Conservation (phyloP, 805 yeast species). For the Myxozyma mucilagina region DNA sequence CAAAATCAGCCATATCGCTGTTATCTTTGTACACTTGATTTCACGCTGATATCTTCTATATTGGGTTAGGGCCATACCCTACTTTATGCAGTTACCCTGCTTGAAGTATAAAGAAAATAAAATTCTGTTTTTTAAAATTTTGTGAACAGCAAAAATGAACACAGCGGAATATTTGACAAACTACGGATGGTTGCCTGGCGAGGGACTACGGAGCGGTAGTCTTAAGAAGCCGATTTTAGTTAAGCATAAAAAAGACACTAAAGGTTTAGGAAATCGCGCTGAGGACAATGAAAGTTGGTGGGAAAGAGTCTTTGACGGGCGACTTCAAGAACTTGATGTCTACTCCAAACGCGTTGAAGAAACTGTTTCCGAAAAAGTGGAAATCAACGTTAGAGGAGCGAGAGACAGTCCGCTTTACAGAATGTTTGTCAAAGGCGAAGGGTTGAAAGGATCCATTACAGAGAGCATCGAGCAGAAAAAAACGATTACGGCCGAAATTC, state of each 20-base stretch:
- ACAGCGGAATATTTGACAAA: constrained; percentile 68
- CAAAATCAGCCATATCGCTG: constrained; percentile 18
- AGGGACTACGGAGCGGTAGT: constrained; percentile 78
- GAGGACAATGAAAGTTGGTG: constrained; percentile 92
- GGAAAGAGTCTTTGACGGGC: constrained; percentile 95
- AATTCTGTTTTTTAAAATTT: neutral
- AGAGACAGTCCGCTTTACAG: constrained; percentile 71
- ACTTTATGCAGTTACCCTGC: neutral
- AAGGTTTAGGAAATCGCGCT: constrained; percentile 80
- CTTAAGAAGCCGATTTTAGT: constrained; percentile 82
- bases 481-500: constrained; percentile 11
- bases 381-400: constrained; percentile 46
- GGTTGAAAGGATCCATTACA: constrained; percentile 66
- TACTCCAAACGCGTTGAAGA: constrained; percentile 20
- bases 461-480: neutral
- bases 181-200: constrained; percentile 92
- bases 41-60: too few species aligned
- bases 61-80: too few species aligned
- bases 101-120: neutral
- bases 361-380: constrained; percentile 43
- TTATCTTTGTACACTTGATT: neutral
- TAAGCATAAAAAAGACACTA: constrained; percentile 83
- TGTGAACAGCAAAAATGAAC: constrained; percentile 54
- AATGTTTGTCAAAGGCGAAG: constrained; percentile 86
- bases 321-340: constrained; percentile 74